Conservation (phyloP, 148 eudicot species). For the Vaccinium vitisidaea region DNA sequence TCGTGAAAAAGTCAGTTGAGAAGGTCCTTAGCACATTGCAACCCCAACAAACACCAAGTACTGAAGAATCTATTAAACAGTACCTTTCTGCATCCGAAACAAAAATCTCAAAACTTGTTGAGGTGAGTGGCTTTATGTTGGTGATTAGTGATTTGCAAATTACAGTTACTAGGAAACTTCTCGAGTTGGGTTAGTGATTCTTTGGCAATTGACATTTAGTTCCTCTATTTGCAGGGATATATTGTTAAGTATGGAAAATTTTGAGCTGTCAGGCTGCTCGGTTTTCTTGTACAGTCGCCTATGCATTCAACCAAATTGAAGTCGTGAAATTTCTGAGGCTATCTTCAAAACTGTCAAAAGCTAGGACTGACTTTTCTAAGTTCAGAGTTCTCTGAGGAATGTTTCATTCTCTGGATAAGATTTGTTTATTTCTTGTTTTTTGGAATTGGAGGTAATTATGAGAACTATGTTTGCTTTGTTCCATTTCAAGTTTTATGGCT, state of each 20-base stretch:
- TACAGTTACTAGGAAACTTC: slow-evolving; percentile 8
- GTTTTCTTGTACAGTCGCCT: slow-evolving; percentile 19
- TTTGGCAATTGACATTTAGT: slow-evolving; percentile 25
- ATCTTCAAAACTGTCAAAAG: neutral
- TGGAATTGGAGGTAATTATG: slow-evolving; percentile 1
- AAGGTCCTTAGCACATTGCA: slow-evolving; percentile 71
- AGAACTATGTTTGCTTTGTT: neutral
- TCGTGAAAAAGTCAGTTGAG: slow-evolving; percentile 83
- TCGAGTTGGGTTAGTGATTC: slow-evolving; percentile 1
- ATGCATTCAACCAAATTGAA: slow-evolving; percentile 12
- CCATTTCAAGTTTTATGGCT: slow-evolving; percentile 12
- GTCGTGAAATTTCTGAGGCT: slow-evolving; percentile 6
- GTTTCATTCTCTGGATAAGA: slow-evolving; percentile 10
- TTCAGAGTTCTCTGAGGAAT: neutral
- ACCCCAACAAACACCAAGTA: slow-evolving; percentile 60
- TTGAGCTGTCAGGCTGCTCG: slow-evolving; percentile 39
- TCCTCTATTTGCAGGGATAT: slow-evolving; percentile 66
- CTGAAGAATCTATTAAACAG: slow-evolving; percentile 50
- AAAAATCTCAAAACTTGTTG: slow-evolving; percentile 83
- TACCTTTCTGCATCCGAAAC: slow-evolving; percentile 60
- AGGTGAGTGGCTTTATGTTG: slow-evolving; percentile 51
- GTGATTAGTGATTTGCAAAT: neutral
- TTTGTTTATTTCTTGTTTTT: neutral
- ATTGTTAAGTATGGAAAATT: slow-evolving; percentile 64
- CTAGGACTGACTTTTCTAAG: slow-evolving; percentile 13